These are phyloP conservation scores for Suhomyces bokatorum DNA, from an alignment of 1,139 yeast species.

Conservation along the genomic window DNA sequence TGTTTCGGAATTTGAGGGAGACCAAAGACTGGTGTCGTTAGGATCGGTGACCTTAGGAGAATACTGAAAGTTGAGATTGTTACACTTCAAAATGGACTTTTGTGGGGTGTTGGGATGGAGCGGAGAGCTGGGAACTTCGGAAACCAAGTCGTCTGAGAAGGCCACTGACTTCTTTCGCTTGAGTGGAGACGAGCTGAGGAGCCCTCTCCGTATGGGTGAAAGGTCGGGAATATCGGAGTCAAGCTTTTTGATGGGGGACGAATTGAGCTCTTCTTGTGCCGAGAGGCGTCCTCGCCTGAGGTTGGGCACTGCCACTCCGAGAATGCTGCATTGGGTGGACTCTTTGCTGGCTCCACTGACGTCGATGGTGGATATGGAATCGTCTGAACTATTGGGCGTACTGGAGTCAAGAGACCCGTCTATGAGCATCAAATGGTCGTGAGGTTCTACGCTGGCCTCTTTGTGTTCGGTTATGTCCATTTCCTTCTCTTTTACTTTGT, in stretches of 20 bases:
- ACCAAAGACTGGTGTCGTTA: conserved; percentile 25
- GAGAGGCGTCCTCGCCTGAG: conserved; percentile 3
- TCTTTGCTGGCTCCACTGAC: not conserved
- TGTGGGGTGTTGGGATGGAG: conserved; percentile 25
- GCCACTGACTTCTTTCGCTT: conserved; percentile 37
- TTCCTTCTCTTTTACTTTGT: not conserved
- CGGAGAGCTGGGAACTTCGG: conserved; percentile 34
- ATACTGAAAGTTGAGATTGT: conserved; percentile 13
- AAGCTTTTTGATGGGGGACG: conserved; percentile 26
- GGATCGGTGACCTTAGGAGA: conserved; percentile 22
- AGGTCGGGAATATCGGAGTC: conserved; percentile 5
- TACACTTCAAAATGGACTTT: conserved; percentile 36
- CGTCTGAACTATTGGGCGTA: conserved; percentile 1
- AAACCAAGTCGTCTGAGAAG: conserved; percentile 42
- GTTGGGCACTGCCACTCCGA: conserved; percentile 8
- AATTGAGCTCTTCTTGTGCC: conserved; percentile 17
- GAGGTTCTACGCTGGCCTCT: not conserved
- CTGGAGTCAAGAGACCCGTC: not conserved
- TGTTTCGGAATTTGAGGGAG: conserved; percentile 14
- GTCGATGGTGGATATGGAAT: not conserved
- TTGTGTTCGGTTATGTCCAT: not conserved
- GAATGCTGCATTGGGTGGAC: conserved; percentile 9
- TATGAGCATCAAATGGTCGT: not conserved
- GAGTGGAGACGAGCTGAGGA: conserved; percentile 26
- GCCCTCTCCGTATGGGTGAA: conserved; percentile 7